These are phyloP conservation scores for Terfezia boudieri DNA, from an alignment of 495 filamentous ascomycete species.

Conservation along the genomic window DNA sequence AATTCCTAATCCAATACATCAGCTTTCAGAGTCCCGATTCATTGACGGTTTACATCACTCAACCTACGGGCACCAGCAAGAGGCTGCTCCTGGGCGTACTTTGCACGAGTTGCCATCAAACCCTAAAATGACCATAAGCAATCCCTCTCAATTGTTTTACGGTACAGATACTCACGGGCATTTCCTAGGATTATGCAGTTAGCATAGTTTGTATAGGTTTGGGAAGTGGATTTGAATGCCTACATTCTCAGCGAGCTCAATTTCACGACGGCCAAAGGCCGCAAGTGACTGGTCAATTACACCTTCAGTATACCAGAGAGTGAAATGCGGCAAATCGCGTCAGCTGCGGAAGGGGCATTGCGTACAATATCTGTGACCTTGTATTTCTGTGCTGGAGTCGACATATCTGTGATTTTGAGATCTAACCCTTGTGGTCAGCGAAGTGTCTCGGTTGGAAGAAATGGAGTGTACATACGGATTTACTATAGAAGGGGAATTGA, in stretches of 20 bases:
- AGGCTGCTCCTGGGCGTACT: constrained; percentile 85
- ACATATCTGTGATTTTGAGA: constrained; percentile 25
- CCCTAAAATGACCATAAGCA: constrained; percentile 33
- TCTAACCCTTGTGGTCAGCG: not conserved
- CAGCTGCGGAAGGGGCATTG: constrained; percentile 3
- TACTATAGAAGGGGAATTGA: not conserved
- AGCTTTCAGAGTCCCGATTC: too few relatives aligned
- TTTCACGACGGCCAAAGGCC: constrained; percentile 97
- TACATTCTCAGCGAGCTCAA: constrained; percentile 89
- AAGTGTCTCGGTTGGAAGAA: not conserved
- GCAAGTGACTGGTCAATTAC: constrained; percentile 41
- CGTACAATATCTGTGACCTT: constrained; percentile 92
- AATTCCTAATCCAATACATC: constrained; percentile 33
- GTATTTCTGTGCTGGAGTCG: constrained; percentile 75
- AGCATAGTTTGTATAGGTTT: not conserved
- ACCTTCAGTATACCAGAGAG: too few relatives aligned
- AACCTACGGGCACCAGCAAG: constrained; percentile 44
- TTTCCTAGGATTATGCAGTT: constrained; percentile 12
- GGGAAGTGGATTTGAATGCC: not conserved
- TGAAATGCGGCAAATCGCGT: too few relatives aligned
- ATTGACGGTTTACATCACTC: too few relatives aligned
- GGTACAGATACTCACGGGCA: constrained; percentile 12
- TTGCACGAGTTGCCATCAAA: constrained; percentile 80
- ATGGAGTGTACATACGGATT: not conserved
- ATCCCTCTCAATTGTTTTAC: too few relatives aligned